Base-by-base conservation (phyloP, 1,139 yeast species). In the Sugiyamaella neomexicana region DNA sequence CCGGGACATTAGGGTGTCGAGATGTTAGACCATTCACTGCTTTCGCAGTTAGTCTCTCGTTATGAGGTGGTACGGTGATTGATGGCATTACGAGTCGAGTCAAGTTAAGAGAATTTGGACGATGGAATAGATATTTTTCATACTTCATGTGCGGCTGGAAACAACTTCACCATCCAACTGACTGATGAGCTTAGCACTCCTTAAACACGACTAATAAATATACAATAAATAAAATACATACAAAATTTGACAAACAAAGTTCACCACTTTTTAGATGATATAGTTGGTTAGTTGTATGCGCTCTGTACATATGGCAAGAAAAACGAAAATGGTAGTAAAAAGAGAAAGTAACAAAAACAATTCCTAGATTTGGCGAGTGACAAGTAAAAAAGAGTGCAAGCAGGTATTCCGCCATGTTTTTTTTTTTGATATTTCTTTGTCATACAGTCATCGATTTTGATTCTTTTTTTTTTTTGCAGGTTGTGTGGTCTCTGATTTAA, bases 1-100 rank as follows among this genome's bases (percentile, higher is more conserved):
- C 52, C 1, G 62, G 56, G 15, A 58, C 57, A 5, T 52, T 16
- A 20, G 55, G 32, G 29, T 55, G 52, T 47, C 52, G 50, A 32
- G 49, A 42, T 15, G 55, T 38, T 25, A 60, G 56, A 5, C 58
- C 56, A 7, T 37, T 27, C 2, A 53, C 56, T 5, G 56, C 56
- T 34, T 41, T 23, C 17, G 29, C 43, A 5, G 53, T 49, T 36
- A 44, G 5, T 32, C 48, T 44, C 31, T 32, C 44, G 25, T n/a
- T 12, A 34, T 34, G 38, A n/a, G 38, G 13, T 25, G 44, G 41
- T 20, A 5, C 12, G 23, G 12, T 38, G 41, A 29, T 3, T 20
- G 25, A 20, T 20, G 25, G 25, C 25, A 20, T 20, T 20, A 3
- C 25, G 25, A 20, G 25, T 20, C 25, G 25, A 20, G 25, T 20